Base-by-base conservation (phyloP, 2,329 filamentous ascomycete genomes). In the Cladorrhinum sp. region DNA sequence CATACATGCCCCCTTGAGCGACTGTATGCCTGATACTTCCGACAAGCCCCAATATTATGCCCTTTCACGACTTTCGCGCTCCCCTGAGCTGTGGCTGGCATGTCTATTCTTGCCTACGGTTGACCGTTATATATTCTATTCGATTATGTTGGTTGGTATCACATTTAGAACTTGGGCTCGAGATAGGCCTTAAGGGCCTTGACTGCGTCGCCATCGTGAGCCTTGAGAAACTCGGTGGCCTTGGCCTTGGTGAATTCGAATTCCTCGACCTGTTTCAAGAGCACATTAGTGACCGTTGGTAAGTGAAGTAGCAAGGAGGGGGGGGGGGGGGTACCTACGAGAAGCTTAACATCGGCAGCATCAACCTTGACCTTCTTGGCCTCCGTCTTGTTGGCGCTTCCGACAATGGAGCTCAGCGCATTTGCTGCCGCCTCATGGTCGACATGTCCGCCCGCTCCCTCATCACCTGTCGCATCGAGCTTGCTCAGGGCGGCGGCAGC, bases 291-390 rank as follows among this genome's bases (percentile, higher is more conserved):
- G 54, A 29, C 7, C 24, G 20, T n/a, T 23, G n/a, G n/a, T n/a
- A n/a, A n/a, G n/a, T 24, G 5, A 29, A 20, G 2, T 18, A 50
- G 8, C 53, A 10, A 52, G 16, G 27, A 77, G 23, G 1, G 25
- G n/a, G 20, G 25, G 23, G 13, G 27, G 25, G 22, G 20, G 18
- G 20, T 18, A 22, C 85, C 66, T 71, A 90, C 88, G 73, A 93
- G 71, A 54, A 93, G 74, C 3, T 81, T 74, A 4, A 93, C 88
- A 73, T 93, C 89, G 2, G 82, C 85, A 5, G 84, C 75, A 63
- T 92, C 89, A 50, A 93, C 85, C 78, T 93, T 93, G 70, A 92
- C 82, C 70, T 82, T 83, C 76, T 84, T 86, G 9, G 73, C 74
- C 69, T 78, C 80, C 64, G 78, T 77, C 64, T 78, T 77, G 16